Base-by-base conservation (phyloP, 805 yeast species). In the Metschnikowia dekortorum region DNA sequence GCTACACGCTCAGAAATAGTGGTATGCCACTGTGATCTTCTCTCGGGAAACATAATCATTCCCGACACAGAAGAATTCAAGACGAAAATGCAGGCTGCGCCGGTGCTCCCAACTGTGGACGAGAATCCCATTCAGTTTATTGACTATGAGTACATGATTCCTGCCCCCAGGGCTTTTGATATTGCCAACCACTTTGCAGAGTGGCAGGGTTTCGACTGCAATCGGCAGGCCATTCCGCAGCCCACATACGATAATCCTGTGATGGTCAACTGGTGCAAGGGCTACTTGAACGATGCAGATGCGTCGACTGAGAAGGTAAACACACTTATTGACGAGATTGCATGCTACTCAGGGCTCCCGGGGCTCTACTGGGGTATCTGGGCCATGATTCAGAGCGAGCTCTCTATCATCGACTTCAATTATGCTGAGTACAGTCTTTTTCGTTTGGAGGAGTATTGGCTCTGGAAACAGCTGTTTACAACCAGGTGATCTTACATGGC, bases 301-400 rank as follows among this genome's bases (percentile, higher is more conserved):
- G 69, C 71, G 2, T 32, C 62, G 10, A 46, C 49, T 1, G 66
- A 62, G 8, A 62, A 69, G 26, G 67, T 84, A 6, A 73, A 73
- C 47, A 54, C 52, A 0, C 66, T 85, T 31, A 77, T 85, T 18
- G 64, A 69, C 10, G 91, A 86, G 61, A 75, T 87, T 22, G 65
- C 70, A 11, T 63, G 75, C 4, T 85, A 79, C 70, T 87, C 84
- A 70, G 94, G 94, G 0, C 67, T 86, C 67, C 94, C 94, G 0
- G 94, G 92, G 0, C 84, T 86, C 60, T 86, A 84, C 63, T 86
- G 94, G 94, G 91, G 92, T 1, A 76, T 87, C 8, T 86, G 94
- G 94, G 82, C 90, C 2, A 84, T 83, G 52, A 86, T 87, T 47
- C 94, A 86, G 65, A 75, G 85, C 52, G 76, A 76, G 48, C 79